A percentile compares a stretch with the other conserved stretches of the same genome.
These are phyloP conservation scores for Begonia loranthoides DNA, from an alignment of 306 rosid genomes.

Conservation along the genomic window DNA sequence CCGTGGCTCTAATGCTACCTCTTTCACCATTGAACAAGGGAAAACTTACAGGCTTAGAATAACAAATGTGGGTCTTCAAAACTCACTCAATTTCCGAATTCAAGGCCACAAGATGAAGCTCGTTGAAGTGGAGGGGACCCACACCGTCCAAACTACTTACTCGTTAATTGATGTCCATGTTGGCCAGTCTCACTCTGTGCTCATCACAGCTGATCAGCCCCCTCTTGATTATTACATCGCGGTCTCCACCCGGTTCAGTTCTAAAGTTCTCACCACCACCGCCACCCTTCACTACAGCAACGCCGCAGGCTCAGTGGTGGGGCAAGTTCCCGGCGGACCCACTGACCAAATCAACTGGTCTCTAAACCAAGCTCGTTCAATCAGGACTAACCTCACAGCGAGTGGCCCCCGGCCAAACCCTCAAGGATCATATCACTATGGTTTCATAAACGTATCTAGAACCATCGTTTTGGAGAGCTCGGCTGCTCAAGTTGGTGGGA, in stretches of 20 bases:
- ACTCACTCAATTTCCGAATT: slow-evolving; percentile 72
- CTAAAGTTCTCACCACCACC: slow-evolving; percentile 32
- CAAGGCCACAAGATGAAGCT: slow-evolving; percentile 61
- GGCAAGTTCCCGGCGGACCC: slow-evolving; percentile 63
- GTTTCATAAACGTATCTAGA: slow-evolving; percentile 49
- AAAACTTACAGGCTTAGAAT: slow-evolving; percentile 89
- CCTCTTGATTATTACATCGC: slow-evolving; percentile 58
- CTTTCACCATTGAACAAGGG: slow-evolving; percentile 64
- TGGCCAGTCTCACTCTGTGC: slow-evolving; percentile 85
- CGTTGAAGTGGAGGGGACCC: slow-evolving; percentile 94
- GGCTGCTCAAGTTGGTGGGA: slow-evolving; percentile 48
- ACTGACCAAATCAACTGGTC: slow-evolving; percentile 63
- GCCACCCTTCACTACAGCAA: slow-evolving; percentile 59
- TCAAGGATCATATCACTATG: slow-evolving; percentile 93
- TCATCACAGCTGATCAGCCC: slow-evolving; percentile 72
- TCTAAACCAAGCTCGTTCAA: slow-evolving; percentile 62
- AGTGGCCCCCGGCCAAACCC: slow-evolving; percentile 99
- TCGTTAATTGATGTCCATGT: slow-evolving; percentile 76
- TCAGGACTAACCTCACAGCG: slow-evolving; percentile 86
- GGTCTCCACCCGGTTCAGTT: slow-evolving; percentile 58
- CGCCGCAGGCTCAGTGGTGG: slow-evolving; percentile 36
- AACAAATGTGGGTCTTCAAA: slow-evolving; percentile 73
- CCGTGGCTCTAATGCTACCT: slow-evolving; percentile 36
- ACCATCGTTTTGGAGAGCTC: slow-evolving; percentile 55
- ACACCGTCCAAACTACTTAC: slow-evolving; percentile 64